phyloP scores from a whole-genome alignment of 257 asterid species.

The Lavandula angustifolia region DNA sequence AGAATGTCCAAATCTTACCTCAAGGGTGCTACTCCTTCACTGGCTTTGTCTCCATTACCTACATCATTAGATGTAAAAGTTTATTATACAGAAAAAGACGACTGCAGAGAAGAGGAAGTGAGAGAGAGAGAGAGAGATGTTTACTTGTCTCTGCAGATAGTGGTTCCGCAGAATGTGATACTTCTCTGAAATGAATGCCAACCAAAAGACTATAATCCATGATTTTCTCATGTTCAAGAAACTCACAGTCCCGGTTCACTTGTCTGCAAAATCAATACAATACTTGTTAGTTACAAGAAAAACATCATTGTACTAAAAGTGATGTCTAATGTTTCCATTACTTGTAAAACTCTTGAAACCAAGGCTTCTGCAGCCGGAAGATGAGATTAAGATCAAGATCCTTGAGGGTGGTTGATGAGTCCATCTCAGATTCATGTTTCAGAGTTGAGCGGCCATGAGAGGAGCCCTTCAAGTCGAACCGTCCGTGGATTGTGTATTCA shows the following conservation, averaged over 20 bases:
- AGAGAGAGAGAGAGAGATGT: not conserved
- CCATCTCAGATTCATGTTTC: slow-evolving; percentile 70
- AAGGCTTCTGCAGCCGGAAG: slow-evolving; percentile 65
- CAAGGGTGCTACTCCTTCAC: slow-evolving; percentile 36
- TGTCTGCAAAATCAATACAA: slow-evolving; percentile 52
- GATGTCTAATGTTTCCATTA: slow-evolving; percentile 11
- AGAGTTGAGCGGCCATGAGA: slow-evolving; percentile 81
- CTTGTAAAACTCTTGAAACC: slow-evolving; percentile 85
- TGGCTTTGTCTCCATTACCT: slow-evolving; percentile 40
- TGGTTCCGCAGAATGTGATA: slow-evolving; percentile 65
- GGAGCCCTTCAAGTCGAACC: slow-evolving; percentile 91
- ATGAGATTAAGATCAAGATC: slow-evolving; percentile 88
- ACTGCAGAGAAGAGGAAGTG: not conserved
- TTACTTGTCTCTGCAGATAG: slow-evolving; percentile 31
- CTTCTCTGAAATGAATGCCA: slow-evolving; percentile 79
- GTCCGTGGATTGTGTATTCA: slow-evolving; percentile 66
- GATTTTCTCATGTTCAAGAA: slow-evolving; percentile 90
- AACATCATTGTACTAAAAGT: not conserved
- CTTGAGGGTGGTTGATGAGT: slow-evolving; percentile 81
- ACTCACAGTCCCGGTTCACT: slow-evolving; percentile 85
- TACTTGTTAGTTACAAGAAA: not conserved
- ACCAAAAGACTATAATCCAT: slow-evolving; percentile 95
- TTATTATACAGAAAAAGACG: no score
- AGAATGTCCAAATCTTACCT: slow-evolving; percentile 35
- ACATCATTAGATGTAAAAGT: slow-evolving; percentile 16